Evolutionary conservation across 257 asterid genomes (phyloP).

Genomic region (Ballota nigra): DNA sequence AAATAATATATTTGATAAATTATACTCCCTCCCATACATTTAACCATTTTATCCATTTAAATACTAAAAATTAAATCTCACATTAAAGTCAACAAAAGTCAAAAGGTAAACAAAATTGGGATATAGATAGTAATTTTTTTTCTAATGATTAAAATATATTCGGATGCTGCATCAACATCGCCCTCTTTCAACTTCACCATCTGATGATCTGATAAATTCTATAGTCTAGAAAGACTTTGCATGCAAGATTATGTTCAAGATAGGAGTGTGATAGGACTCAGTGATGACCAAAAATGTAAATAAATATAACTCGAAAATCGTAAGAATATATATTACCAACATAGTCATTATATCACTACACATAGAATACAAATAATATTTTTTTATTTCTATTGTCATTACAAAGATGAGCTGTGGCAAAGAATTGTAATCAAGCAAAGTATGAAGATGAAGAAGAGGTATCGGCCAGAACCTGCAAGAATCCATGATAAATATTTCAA

Average conservation of each 20-base stretch:
- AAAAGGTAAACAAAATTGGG: too few species aligned
- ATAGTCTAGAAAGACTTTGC: conserved; percentile 13
- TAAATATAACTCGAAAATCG: conserved; percentile 9
- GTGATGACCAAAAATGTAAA: background rate
- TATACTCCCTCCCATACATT: too few species aligned
- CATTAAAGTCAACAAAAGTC: too few species aligned
- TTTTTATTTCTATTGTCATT: conserved; percentile 9
- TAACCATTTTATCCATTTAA: too few species aligned
- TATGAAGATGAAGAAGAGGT: conserved; percentile 97
- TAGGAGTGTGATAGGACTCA: conserved; percentile 9
- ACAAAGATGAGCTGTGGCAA: background rate
- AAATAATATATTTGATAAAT: too few species aligned
- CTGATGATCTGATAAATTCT: conserved; percentile 44
- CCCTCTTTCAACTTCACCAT: too few species aligned
- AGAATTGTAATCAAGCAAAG: conserved; percentile 61
- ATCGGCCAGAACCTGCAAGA: conserved; percentile 88
- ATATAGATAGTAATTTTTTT: too few species aligned
- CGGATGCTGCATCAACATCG: too few species aligned
- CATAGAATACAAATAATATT: conserved; percentile 16
- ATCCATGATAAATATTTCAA: conserved; percentile 18
- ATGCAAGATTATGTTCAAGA: background rate
- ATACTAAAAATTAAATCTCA: too few species aligned
- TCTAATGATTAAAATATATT: too few species aligned
- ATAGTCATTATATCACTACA: conserved; percentile 5
- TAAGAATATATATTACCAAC: conserved; percentile 1